Evolutionary conservation across 805 yeast genomes (phyloP).

Genomic region (Brettanomyces bruxellensis): DNA sequence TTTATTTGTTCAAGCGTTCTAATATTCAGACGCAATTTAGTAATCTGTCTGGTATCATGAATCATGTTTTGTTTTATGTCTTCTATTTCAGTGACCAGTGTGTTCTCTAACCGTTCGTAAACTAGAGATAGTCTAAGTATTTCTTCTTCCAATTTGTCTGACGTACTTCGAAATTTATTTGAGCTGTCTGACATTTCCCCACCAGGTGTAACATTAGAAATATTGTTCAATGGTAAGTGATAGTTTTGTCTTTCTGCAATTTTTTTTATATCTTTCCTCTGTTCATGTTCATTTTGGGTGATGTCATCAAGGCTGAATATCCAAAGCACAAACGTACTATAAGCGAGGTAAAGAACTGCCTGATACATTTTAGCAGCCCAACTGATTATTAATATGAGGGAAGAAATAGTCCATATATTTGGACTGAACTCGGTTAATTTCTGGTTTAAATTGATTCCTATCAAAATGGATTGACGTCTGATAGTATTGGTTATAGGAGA

Average conservation of each 20-base stretch:
- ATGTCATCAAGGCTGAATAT: slow-evolving; percentile 7
- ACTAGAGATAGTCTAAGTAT: background rate
- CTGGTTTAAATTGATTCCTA: background rate
- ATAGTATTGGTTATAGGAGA: background rate
- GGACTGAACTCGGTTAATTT: background rate
- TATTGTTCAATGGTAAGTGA: background rate
- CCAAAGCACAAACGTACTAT: slow-evolving; percentile 9
- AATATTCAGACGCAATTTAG: too few species aligned
- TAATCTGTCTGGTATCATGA: too few species aligned
- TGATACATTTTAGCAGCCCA: slow-evolving; percentile 8
- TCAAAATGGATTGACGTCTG: background rate
- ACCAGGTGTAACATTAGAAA: background rate
- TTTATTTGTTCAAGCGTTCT: background rate
- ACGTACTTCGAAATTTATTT: too few species aligned
- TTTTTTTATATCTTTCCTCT: background rate
- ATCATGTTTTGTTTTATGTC: too few species aligned
- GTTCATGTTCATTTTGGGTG: background rate
- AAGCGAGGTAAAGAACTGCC: slow-evolving; percentile 3
- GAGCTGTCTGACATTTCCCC: too few species aligned
- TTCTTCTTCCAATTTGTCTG: background rate
- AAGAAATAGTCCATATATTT: slow-evolving; percentile 7
- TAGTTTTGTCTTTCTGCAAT: background rate
- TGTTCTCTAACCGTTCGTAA: background rate
- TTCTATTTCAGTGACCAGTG: too few species aligned
- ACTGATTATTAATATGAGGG: slow-evolving; percentile 1